Conservation (phyloP, 2,329 filamentous ascomycete genomes). For the Orbilia blumenaviensis region DNA sequence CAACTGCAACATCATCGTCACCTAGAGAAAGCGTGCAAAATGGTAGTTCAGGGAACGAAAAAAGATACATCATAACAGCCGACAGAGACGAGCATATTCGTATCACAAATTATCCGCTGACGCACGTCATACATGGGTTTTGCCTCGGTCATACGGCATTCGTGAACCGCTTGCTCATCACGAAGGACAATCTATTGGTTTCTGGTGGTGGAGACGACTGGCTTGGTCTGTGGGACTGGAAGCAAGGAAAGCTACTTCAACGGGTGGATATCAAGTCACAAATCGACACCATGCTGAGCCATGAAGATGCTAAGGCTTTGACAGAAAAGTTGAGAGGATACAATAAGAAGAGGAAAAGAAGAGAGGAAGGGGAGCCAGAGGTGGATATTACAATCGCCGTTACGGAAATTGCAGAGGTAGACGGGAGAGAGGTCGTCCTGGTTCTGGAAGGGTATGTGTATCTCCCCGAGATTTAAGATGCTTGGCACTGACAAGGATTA, state of each 20-base stretch:
- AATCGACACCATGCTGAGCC: slow-evolving; percentile 57
- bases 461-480: background rate
- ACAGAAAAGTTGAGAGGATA: slow-evolving; percentile 58
- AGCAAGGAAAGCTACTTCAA: slow-evolving; percentile 66
- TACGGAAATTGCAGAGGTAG: slow-evolving; percentile 32
- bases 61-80: slow-evolving; percentile 72
- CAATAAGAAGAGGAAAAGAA: slow-evolving; percentile 62
- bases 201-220: slow-evolving; percentile 87
- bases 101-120: slow-evolving; percentile 67
- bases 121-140: slow-evolving; percentile 78
- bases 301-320: background rate
- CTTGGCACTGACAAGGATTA: background rate
- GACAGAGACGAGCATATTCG: slow-evolving; percentile 87
- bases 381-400: slow-evolving; percentile 53
- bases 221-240: slow-evolving; percentile 86
- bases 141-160: slow-evolving; percentile 90
- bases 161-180: slow-evolving; percentile 77
- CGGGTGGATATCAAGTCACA: slow-evolving; percentile 66
- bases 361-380: slow-evolving; percentile 53
- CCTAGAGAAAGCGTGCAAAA: slow-evolving; percentile 61
- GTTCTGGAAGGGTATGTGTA: slow-evolving; percentile 68
- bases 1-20: slow-evolving; percentile 65
- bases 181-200: slow-evolving; percentile 71
- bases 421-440: slow-evolving; percentile 62
- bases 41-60: slow-evolving; percentile 59